Evolutionary conservation across 1,139 yeast genomes (phyloP).

Genomic region (Candida neerlandica): DNA sequence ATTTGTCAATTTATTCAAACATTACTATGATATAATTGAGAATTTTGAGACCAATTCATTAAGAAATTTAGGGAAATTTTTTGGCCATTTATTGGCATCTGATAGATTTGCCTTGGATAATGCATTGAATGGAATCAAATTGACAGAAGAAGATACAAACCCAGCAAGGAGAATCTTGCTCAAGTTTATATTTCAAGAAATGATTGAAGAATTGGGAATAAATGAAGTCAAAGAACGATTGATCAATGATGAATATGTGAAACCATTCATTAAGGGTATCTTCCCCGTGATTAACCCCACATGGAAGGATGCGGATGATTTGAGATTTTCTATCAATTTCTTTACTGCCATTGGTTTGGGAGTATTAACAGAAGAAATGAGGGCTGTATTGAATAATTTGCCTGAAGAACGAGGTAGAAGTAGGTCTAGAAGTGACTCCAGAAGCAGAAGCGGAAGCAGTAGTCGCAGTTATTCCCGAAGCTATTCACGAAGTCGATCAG

Average conservation of each 20-base stretch:
- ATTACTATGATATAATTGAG: constrained; percentile 60
- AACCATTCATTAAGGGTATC: constrained; percentile 49
- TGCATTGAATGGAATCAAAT: constrained; percentile 57
- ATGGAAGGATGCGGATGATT: constrained; percentile 56
- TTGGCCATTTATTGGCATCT: constrained; percentile 81
- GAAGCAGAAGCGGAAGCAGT: constrained; percentile 15
- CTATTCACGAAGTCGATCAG: constrained; percentile 19
- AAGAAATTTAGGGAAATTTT: constrained; percentile 79
- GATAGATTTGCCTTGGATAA: constrained; percentile 55
- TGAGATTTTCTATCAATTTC: constrained; percentile 81
- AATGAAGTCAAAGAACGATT: constrained; percentile 50
- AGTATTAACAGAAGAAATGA: constrained; percentile 77
- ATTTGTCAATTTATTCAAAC: constrained; percentile 56
- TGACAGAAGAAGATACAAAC: constrained; percentile 74
- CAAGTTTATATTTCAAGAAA: constrained; percentile 77
- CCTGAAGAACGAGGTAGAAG: constrained; percentile 24
- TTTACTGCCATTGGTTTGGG: constrained; percentile 95
- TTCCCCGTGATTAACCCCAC: constrained; percentile 45
- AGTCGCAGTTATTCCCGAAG: constrained; percentile 21
- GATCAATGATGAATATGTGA: constrained; percentile 47
- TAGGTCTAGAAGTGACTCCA: constrained; percentile 17
- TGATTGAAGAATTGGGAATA: constrained; percentile 78
- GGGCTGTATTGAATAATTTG: constrained; percentile 47
- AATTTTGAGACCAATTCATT: constrained; percentile 72
- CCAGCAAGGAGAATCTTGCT: constrained; percentile 82